These are phyloP conservation scores for Gnaphalium uliginosum DNA, from an alignment of 129 eudicot genomes.

Conservation along the genomic window DNA sequence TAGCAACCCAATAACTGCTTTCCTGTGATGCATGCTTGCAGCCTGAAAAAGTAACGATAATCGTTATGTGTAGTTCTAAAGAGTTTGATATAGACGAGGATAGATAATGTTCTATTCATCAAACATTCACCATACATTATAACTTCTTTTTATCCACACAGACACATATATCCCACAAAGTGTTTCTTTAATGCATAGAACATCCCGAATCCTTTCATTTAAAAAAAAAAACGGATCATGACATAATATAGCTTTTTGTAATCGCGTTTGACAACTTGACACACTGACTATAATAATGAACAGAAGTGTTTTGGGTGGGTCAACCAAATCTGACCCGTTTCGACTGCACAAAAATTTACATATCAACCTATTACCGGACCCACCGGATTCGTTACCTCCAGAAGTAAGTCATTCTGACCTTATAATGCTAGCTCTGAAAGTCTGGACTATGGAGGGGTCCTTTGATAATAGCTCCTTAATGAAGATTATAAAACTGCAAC, in stretches of 20 bases:
- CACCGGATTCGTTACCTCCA: background rate
- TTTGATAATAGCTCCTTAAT: constrained; percentile 54
- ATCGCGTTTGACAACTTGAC: no score
- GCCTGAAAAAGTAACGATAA: constrained; percentile 45
- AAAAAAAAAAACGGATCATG: no score
- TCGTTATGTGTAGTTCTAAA: constrained; percentile 17
- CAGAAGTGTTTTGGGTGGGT: no score
- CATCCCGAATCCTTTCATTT: background rate
- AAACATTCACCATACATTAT: no score
- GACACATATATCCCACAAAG: background rate
- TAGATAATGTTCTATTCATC: background rate
- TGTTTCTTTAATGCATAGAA: background rate
- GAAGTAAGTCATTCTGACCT: constrained; percentile 39
- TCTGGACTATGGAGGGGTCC: constrained; percentile 47
- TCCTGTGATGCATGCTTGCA: constrained; percentile 68
- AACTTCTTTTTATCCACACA: no score
- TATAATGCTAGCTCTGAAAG: constrained; percentile 50
- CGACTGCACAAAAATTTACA: no score
- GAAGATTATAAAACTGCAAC: constrained; percentile 67
- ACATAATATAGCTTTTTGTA: no score
- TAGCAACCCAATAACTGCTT: constrained; percentile 78
- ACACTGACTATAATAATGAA: no score
- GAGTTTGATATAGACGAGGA: background rate
- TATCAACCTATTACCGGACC: no score
- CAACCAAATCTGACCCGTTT: background rate